These are phyloP conservation scores for Saturnispora gosingensis DNA, from an alignment of 805 yeast species.

Conservation along the genomic window DNA sequence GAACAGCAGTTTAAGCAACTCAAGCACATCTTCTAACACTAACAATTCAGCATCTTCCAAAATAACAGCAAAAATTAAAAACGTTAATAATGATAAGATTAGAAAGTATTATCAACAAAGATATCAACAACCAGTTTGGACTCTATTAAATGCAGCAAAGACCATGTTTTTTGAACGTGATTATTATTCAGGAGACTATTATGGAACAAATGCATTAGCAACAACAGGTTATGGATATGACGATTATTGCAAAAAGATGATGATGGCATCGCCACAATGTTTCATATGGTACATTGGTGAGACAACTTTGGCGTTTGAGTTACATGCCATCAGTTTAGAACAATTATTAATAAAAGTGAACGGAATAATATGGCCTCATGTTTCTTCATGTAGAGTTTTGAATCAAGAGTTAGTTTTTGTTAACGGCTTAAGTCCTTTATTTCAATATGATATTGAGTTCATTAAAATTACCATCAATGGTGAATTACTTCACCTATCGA, in stretches of 20 bases:
- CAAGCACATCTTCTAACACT: not conserved
- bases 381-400: constrained; percentile 38
- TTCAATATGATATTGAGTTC: constrained; percentile 53
- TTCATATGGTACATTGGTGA: constrained; percentile 44
- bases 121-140: constrained; percentile 44
- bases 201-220: constrained; percentile 30
- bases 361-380: constrained; percentile 63
- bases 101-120: constrained; percentile 15
- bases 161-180: constrained; percentile 40
- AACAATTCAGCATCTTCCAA: not conserved
- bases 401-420: constrained; percentile 47
- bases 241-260: constrained; percentile 18
- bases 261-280: constrained; percentile 24
- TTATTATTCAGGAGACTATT: constrained; percentile 34
- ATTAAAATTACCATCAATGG: constrained; percentile 27
- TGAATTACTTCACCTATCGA: constrained; percentile 24
- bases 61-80: not conserved
- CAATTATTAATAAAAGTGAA: constrained; percentile 44
- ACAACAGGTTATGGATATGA: constrained; percentile 24
- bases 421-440: constrained; percentile 54
- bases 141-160: constrained; percentile 40
- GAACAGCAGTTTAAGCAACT: not conserved
- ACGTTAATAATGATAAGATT: constrained; percentile 16
- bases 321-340: constrained; percentile 35
- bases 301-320: constrained; percentile 42